Base-by-base conservation (phyloP, 2,329 filamentous ascomycete species). In the Paecilomyces sp. region DNA sequence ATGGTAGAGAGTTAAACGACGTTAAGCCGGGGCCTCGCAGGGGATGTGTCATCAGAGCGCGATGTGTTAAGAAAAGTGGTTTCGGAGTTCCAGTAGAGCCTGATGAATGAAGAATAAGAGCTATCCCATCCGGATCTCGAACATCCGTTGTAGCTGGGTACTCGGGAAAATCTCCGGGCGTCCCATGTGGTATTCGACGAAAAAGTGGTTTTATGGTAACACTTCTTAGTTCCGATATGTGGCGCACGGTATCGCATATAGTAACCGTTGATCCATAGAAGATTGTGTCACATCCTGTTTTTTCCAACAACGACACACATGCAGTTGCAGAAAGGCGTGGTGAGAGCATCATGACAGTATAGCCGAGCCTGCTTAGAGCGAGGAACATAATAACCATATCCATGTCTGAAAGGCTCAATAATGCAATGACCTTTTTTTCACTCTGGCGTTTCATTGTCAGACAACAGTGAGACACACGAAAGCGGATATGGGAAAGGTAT, bases 11-110 rank as follows among this genome's bases (percentile, higher is more conserved):
- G 56, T 76, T 78, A 61, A 79, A 79, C 0, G 75, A 75, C 1
- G 72, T 74, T 28, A 77, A 66, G 0, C 74, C 75, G 0, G 73
- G 73, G 0, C 70, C 71, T 24, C 69, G 62, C 30, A 74, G 58
- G 1, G 75, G 73, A 55, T 72, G 74, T 3, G 65, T 73, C 64
- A 78, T 69, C 24, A 79, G 57, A 3, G 71, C 72, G 36, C 70
- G 68, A 57, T 81, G 77, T 1, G 76, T 78, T 34, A 79, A 71
- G 13, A 74, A 69, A 1, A 81, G 67, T 3, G 79, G 78, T 60
- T 81, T 81, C 0, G 79, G 79, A 3, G 76, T 72, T 0, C 79
- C 78, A 0, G 79, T 81, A 1, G 79, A 80, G 0, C 80, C 80
- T 0, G 79, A 81, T 0, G 79, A 81, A 62, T 82, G 80, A 50